Conservation (phyloP, 768 basidiomycete species). For the Pisolithus orientalis region DNA sequence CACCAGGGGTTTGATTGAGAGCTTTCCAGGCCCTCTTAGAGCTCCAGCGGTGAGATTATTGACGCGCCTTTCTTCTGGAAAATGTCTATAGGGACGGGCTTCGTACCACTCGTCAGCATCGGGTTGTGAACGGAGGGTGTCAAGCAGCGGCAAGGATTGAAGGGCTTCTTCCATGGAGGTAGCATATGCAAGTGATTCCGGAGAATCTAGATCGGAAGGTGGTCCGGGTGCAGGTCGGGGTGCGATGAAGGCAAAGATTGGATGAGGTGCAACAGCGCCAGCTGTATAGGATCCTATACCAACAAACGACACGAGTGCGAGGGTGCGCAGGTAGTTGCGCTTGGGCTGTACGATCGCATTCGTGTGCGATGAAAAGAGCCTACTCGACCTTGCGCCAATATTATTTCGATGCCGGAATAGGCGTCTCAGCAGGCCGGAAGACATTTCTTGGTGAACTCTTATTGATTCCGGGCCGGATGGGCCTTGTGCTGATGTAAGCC, state of each 20-base stretch:
- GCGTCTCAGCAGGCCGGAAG: constrained; percentile 7
- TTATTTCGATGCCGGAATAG: background rate
- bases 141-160: constrained; percentile 57
- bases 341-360: background rate
- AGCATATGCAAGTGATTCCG: constrained; percentile 52
- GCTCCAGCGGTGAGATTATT: constrained; percentile 84
- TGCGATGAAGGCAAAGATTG: constrained; percentile 58
- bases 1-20: constrained; percentile 76
- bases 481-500: constrained; percentile 4
- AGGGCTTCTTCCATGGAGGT: constrained; percentile 60
- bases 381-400: background rate
- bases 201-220: constrained; percentile 43
- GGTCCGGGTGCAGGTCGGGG: constrained; percentile 77
- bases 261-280: constrained; percentile 69
- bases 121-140: constrained; percentile 39
- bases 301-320: constrained; percentile 17
- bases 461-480: background rate
- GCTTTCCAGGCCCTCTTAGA: constrained; percentile 80
- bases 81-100: constrained; percentile 62
- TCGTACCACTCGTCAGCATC: constrained; percentile 69
- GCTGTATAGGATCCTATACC: constrained; percentile 33
- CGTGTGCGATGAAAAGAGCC: constrained; percentile 14
- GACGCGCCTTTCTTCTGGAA: constrained; percentile 66
- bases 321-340: constrained; percentile 5
- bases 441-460: background rate